A percentile compares a stretch with the other conserved stretches of the same genome.
These are phyloP conservation scores for Sporisorium scitamineum DNA, from an alignment of 1,284 basidiomycete genomes.

Conservation along the genomic window DNA sequence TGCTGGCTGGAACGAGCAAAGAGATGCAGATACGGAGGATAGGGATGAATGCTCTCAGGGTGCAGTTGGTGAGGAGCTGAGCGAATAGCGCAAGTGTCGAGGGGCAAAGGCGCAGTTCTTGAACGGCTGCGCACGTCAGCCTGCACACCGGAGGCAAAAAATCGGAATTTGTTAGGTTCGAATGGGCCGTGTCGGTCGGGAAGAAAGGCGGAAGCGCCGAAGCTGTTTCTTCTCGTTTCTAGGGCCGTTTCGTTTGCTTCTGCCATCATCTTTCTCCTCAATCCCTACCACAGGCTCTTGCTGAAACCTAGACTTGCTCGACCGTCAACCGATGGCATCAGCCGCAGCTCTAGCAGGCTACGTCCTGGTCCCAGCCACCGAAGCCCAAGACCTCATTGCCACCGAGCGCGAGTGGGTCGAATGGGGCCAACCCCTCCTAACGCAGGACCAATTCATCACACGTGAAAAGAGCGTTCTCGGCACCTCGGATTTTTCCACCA, in stretches of 20 bases:
- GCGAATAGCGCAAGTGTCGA: slow-evolving; percentile 5
- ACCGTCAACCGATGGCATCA: not conserved
- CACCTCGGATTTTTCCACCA: slow-evolving; percentile 19
- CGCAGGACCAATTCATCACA: slow-evolving; percentile 31
- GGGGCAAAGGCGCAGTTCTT: slow-evolving; percentile 7
- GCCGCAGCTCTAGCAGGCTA: slow-evolving; percentile 7
- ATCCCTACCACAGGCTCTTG: not conserved
- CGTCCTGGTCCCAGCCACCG: slow-evolving; percentile 28
- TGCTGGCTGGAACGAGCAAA: not conserved
- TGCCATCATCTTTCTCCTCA: not conserved
- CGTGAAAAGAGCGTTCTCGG: slow-evolving; percentile 30
- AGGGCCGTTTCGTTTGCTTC: no score
- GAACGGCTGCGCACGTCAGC: slow-evolving; percentile 9
- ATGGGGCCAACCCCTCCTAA: slow-evolving; percentile 36
- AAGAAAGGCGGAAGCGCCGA: slow-evolving; percentile 1
- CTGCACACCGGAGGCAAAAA: not conserved
- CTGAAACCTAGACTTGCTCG: no score
- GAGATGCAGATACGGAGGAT: not conserved
- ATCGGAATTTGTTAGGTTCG: slow-evolving; percentile 11
- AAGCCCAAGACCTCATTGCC: slow-evolving; percentile 32
- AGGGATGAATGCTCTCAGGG: not conserved
- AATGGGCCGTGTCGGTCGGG: not conserved
- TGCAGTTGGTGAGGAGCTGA: slow-evolving; percentile 8
- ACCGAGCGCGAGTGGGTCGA: slow-evolving; percentile 41
- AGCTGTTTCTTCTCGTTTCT: not conserved